Percentiles rank a stretch among this genome's conserved stretches.
Evolutionary conservation across 768 basidiomycete genomes (phyloP).

Genomic region (Obba rivulosa): DNA sequence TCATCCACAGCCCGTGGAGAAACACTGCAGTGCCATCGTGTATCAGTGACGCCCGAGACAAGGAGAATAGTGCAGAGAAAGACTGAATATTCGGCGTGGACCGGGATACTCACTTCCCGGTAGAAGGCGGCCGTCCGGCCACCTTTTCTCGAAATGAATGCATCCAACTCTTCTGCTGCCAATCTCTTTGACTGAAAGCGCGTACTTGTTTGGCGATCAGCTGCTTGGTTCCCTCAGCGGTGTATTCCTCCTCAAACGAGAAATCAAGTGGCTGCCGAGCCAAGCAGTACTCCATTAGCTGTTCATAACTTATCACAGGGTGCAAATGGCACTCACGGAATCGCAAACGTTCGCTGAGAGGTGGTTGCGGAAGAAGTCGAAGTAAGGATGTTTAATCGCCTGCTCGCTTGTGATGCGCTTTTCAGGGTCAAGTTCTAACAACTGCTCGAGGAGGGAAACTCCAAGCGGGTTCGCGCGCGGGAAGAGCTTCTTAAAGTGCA

Average conservation of each 20-base stretch:
- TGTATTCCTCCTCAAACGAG: slow-evolving; percentile 92
- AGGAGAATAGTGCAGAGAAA: not conserved
- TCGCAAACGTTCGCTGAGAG: slow-evolving; percentile 88
- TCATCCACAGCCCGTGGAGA: slow-evolving; percentile 77
- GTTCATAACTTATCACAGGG: not conserved
- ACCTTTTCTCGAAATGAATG: slow-evolving; percentile 48
- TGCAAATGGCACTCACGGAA: slow-evolving; percentile 38
- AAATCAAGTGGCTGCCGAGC: slow-evolving; percentile 83
- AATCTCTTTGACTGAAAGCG: slow-evolving; percentile 75
- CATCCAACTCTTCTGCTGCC: slow-evolving; percentile 69
- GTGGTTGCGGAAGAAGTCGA: slow-evolving; percentile 96
- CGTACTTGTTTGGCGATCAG: slow-evolving; percentile 92
- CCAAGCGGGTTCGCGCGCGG: slow-evolving; percentile 92
- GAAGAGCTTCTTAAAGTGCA: slow-evolving; percentile 87
- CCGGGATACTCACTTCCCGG: too few species aligned
- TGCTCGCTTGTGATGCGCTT: slow-evolving; percentile 96
- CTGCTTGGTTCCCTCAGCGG: slow-evolving; percentile 94
- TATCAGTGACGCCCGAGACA: not conserved
- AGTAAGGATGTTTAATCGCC: slow-evolving; percentile 91
- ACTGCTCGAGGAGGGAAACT: slow-evolving; percentile 84
- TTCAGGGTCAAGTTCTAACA: slow-evolving; percentile 94
- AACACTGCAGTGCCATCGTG: slow-evolving; percentile 29
- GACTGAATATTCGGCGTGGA: too few species aligned
- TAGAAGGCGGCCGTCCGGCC: too few species aligned
- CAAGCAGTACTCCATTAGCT: too few species aligned